Base-by-base conservation (phyloP, 441 rosid species). In the Adansonia madagascariensis region DNA sequence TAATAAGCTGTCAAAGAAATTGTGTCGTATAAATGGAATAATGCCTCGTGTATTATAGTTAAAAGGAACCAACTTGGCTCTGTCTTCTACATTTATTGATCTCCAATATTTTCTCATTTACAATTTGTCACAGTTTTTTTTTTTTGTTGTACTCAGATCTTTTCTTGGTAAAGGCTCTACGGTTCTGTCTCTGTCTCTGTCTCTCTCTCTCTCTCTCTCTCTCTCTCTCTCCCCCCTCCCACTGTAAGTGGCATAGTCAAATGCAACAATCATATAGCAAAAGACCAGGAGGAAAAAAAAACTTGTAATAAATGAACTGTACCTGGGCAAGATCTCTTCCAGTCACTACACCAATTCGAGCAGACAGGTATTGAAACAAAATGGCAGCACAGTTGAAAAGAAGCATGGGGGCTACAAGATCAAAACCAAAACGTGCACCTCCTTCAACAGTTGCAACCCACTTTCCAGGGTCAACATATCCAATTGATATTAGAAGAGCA, bases 401-500 rank as follows among this genome's bases (percentile, higher is more conserved):
- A 18, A 97, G 84, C 95, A 90, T 83, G n/a, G 89, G 82, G 17
- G 83, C 80, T 53, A 89, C 85, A 80, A 97, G 86, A 80, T 92
- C 97, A 85, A 80, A 75, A 79, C 98, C 99, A 75, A 88, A 97
- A 66, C 86, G 94, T 17, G 98, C 91, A 88, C 98, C 98, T 78
- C 93, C 98, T 81, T 97, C 98, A 44, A 97, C 79, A 75, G 82
- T 83, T 73, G 93, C 92, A 47, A 89, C 98, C 99, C 98, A 97
- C 86, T 94, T 96, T 73, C 98, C 98, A 70, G 99, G 99, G 87
- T 96, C 98, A 70, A 96, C 86, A 86, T 96, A 96, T 80, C 94
- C 94, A 6, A 92, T 74, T 61, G 98, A 85, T 80, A 96, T 84
- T 82, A 96, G 80, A 83, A 94, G 89, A 11, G 82, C 97, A 0